Percentiles rank a stretch among this genome's conserved stretches.
Conservation (phyloP, 2,329 filamentous ascomycete genomes). For the Hypoxylon sp. region DNA sequence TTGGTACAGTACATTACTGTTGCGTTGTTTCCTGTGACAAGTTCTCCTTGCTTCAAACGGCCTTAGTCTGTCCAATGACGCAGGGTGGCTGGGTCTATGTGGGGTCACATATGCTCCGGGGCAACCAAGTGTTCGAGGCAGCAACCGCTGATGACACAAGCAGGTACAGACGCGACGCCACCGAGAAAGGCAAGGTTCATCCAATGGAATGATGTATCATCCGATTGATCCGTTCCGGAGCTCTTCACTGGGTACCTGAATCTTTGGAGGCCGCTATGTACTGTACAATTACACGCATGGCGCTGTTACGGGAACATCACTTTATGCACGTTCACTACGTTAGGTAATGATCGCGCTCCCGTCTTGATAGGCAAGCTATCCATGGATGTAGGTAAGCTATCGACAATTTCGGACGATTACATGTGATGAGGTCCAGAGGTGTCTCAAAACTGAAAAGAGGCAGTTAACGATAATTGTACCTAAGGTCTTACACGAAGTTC, state of each 20-base stretch:
- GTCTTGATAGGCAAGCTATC: neutral
- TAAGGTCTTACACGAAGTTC: neutral
- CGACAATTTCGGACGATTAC: neutral
- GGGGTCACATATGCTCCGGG: slow-evolving; percentile 33
- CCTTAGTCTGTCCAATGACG: slow-evolving; percentile 28
- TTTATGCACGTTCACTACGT: neutral
- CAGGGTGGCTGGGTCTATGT: slow-evolving; percentile 19
- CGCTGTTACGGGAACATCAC: slow-evolving; percentile 15
- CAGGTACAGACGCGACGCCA: slow-evolving; percentile 42
- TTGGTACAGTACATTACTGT: slow-evolving; percentile 31
- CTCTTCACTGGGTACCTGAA: slow-evolving; percentile 20
- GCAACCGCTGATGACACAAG: slow-evolving; percentile 45
- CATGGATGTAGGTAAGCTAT: neutral
- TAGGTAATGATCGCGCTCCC: slow-evolving; percentile 11
- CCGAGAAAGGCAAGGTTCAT: slow-evolving; percentile 1
- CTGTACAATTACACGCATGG: slow-evolving; percentile 32
- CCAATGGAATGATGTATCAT: slow-evolving; percentile 28
- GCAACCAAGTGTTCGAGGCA: slow-evolving; percentile 41
- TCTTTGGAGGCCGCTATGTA: slow-evolving; percentile 16
- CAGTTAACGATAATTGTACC: neutral
- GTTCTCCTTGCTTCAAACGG: slow-evolving; percentile 21
- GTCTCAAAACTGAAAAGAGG: neutral
- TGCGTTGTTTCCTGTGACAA: slow-evolving; percentile 35
- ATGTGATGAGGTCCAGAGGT: slow-evolving; percentile 18
- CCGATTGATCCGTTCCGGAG: slow-evolving; percentile 40